Evolutionary conservation across 805 yeast genomes (phyloP).

Genomic region (Wickerhamomyces chaumierensis): DNA sequence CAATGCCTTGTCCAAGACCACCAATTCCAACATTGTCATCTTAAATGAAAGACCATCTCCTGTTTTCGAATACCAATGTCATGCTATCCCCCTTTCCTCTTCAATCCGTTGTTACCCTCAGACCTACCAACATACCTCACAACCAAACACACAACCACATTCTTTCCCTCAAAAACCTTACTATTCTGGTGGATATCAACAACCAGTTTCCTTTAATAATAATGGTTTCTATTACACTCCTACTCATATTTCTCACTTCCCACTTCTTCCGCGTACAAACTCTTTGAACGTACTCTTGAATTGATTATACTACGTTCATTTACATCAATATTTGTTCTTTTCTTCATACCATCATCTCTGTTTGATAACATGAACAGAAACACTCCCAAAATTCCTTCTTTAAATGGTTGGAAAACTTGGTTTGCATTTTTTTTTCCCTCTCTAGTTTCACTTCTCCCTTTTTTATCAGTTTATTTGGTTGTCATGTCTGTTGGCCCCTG

Average conservation of each 20-base stretch:
- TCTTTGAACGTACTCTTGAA: constrained; percentile 6
- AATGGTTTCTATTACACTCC: not conserved
- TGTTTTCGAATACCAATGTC: not conserved
- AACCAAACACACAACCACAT: too few relatives aligned
- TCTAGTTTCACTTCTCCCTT: too few relatives aligned
- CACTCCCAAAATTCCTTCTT: too few relatives aligned
- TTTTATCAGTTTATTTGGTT: too few relatives aligned
- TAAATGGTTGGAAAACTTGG: too few relatives aligned
- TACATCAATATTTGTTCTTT: not conserved
- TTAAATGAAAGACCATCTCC: not conserved
- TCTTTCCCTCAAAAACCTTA: too few relatives aligned
- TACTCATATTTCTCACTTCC: not conserved
- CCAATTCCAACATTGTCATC: not conserved
- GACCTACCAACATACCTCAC: too few relatives aligned
- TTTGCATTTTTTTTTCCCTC: not conserved
- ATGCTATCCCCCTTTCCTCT: too few relatives aligned
- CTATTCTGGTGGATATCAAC: not conserved
- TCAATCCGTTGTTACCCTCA: too few relatives aligned
- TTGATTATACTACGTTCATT: not conserved
- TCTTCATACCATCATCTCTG: too few relatives aligned
- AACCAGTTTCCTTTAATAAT: not conserved
- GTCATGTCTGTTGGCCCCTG: too few relatives aligned
- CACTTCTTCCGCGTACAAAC: not conserved
- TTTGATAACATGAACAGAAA: too few relatives aligned
- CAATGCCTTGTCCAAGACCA: constrained; percentile 8